A percentile compares a stretch with the other conserved stretches of the same genome.
phyloP scores from a whole-genome alignment of 805 yeast species.

The Komagataella mondaviorum region DNA sequence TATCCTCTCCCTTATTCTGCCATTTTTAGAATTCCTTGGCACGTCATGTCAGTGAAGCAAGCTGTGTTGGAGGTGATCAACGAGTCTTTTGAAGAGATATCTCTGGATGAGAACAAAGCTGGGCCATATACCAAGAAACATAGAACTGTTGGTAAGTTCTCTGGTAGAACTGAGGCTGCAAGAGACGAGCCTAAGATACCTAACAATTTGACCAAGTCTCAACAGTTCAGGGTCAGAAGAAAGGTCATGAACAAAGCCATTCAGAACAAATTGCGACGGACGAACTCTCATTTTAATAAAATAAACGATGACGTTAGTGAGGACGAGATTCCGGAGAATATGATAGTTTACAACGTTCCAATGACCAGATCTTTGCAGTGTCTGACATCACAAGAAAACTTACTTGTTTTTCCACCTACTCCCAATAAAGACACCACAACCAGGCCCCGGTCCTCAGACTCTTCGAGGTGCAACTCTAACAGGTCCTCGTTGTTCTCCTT shows the following conservation, averaged over 20 bases:
- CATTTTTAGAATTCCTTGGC: background rate
- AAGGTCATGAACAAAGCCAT: background rate
- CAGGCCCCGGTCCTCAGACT: background rate
- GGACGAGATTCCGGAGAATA: conserved; percentile 38
- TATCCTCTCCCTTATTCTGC: background rate
- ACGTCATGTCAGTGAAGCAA: background rate
- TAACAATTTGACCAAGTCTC: background rate
- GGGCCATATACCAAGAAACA: background rate
- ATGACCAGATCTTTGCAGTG: conserved; percentile 38
- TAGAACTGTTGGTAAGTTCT: background rate
- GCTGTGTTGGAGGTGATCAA: conserved; percentile 11
- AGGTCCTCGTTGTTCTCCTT: background rate
- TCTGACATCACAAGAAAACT: conserved; percentile 21
- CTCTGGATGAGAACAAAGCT: conserved; percentile 4
- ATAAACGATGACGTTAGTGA: conserved; percentile 15
- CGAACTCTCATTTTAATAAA: background rate
- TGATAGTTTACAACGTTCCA: conserved; percentile 52
- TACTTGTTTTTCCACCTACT: conserved; percentile 7
- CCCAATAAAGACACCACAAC: conserved; percentile 1
- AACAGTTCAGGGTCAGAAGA: background rate
- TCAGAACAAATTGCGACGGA: background rate
- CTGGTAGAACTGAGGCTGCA: background rate
- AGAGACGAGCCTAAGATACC: background rate
- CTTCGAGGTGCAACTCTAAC: background rate
- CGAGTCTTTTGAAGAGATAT: conserved; percentile 21